Evolutionary conservation across 2,329 filamentous ascomycete genomes (phyloP).

Genomic region (Phyllachora maydis): DNA sequence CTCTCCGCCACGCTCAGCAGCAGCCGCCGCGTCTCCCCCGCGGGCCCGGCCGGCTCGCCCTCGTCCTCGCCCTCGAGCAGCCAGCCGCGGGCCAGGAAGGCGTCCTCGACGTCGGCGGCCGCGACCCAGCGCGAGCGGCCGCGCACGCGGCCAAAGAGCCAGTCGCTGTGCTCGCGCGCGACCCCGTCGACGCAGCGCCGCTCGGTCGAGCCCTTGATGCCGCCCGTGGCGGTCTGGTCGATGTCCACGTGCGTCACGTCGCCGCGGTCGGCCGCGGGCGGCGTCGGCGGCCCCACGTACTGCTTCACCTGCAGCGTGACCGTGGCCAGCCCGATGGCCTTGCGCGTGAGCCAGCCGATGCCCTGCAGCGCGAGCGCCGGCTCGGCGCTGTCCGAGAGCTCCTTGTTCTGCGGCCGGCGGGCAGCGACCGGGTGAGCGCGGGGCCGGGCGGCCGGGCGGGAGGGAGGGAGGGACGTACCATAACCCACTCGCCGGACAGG

Average conservation of each 20-base stretch:
- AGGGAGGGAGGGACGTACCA: slow-evolving; percentile 27
- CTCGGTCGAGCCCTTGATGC: slow-evolving; percentile 42
- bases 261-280: slow-evolving; percentile 12
- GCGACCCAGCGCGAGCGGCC: slow-evolving; percentile 33
- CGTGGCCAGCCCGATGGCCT: slow-evolving; percentile 46
- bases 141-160: slow-evolving; percentile 55
- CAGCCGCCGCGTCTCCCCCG: slow-evolving; percentile 42
- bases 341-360: slow-evolving; percentile 51
- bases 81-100: neutral
- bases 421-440: slow-evolving; percentile 1
- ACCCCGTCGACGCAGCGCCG: slow-evolving; percentile 28
- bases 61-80: slow-evolving; percentile 22
- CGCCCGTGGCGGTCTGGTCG: slow-evolving; percentile 50
- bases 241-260: slow-evolving; percentile 43
- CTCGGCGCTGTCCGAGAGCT: slow-evolving; percentile 47
- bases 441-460: neutral
- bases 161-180: slow-evolving; percentile 48
- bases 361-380: slow-evolving; percentile 52
- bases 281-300: slow-evolving; percentile 27
- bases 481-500: slow-evolving; percentile 46
- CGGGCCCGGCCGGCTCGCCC: slow-evolving; percentile 20
- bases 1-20: slow-evolving; percentile 43
- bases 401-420: slow-evolving; percentile 61
- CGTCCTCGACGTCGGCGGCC: too few relatives aligned
- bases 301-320: slow-evolving; percentile 44